phyloP scores from a whole-genome alignment of 2,329 filamentous ascomycete species.

The Tolypocladium ovalisporum region DNA sequence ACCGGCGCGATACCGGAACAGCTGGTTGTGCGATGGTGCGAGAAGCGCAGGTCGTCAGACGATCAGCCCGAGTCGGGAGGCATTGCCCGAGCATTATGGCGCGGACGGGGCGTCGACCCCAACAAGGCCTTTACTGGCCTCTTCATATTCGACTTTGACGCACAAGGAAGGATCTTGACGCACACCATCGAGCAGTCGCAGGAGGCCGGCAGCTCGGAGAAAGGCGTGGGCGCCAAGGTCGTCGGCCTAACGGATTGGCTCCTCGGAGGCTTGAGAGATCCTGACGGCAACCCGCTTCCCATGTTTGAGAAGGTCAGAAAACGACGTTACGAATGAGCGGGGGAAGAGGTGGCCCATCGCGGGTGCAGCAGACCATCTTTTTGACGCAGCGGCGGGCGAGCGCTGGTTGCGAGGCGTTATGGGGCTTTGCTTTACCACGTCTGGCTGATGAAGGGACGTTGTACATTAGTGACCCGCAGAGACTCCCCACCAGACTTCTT shows the following conservation, averaged over 20 bases:
- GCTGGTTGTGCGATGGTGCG: slow-evolving; percentile 81
- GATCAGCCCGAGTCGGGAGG: slow-evolving; percentile 22
- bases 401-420: not conserved
- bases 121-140: slow-evolving; percentile 77
- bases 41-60: slow-evolving; percentile 20
- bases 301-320: slow-evolving; percentile 21
- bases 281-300: slow-evolving; percentile 20
- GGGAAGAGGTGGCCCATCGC: not conserved
- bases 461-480: not conserved
- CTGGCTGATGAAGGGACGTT: not conserved
- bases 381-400: not conserved
- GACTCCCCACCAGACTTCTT: not conserved
- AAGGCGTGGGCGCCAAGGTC: slow-evolving; percentile 67
- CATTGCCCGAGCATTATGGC: slow-evolving; percentile 31
- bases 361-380: not conserved
- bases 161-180: slow-evolving; percentile 68
- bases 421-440: not conserved
- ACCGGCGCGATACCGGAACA: slow-evolving; percentile 59
- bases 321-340: slow-evolving; percentile 3
- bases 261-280: slow-evolving; percentile 56
- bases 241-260: slow-evolving; percentile 93
- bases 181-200: slow-evolving; percentile 94
- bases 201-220: slow-evolving; percentile 72
- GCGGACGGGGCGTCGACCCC: slow-evolving; percentile 30
- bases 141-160: slow-evolving; percentile 93